Percentiles rank a stretch among this genome's conserved stretches.
These are phyloP conservation scores for Daldinia loculata DNA, from an alignment of 495 filamentous ascomycete genomes.

Conservation along the genomic window DNA sequence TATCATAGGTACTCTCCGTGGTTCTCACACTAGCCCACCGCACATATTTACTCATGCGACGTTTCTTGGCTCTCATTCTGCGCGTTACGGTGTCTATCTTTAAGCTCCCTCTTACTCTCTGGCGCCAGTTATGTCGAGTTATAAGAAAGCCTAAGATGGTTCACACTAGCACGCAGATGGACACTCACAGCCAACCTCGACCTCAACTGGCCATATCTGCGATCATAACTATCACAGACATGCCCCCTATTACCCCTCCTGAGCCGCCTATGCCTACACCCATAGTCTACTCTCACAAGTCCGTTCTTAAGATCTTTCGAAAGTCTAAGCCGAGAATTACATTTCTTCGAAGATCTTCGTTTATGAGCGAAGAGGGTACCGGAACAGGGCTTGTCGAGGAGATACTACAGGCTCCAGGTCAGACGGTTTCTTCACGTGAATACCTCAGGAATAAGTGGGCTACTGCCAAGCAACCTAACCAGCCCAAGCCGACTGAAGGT, in stretches of 20 bases:
- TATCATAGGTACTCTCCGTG: not conserved
- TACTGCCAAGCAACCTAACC: not conserved
- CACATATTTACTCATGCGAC: not conserved
- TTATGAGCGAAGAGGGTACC: not conserved
- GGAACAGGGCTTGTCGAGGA: not conserved
- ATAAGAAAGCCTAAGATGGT: not conserved
- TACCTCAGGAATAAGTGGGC: not conserved
- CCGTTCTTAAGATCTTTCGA: not conserved
- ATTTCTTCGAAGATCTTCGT: not conserved
- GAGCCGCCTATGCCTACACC: not conserved
- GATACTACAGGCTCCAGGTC: not conserved
- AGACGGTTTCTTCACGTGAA: not conserved
- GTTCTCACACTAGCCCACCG: not conserved
- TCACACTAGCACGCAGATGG: constrained; percentile 1
- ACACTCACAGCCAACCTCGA: not conserved
- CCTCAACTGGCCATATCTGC: not conserved
- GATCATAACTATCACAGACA: not conserved
- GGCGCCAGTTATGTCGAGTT: not conserved
- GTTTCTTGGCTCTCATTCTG: not conserved
- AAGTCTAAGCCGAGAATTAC: not conserved
- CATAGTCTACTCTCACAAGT: not conserved
- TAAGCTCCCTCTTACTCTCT: not conserved
- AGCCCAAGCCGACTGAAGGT: not conserved
- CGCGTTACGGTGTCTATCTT: not conserved
- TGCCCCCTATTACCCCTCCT: not conserved